Conservation (phyloP, 1,139 yeast genomes). For the Debaryomycetaceae sp. region DNA sequence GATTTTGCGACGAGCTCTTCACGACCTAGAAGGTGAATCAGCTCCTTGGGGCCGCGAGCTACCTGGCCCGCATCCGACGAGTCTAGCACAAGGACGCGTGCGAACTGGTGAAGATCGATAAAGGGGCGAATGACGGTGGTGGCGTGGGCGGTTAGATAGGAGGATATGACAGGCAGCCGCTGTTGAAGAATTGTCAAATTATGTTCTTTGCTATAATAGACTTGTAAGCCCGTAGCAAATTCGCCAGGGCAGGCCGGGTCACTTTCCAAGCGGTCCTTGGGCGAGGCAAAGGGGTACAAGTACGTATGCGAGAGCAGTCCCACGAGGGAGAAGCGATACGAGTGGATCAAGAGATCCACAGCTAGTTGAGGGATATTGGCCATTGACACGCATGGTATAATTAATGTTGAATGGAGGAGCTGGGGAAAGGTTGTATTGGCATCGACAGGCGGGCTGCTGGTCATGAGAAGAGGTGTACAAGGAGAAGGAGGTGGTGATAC, state of each 20-base stretch:
- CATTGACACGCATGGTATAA: conserved; percentile 72
- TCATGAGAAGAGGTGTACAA: no score
- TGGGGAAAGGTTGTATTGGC: no score
- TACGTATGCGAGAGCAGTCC: conserved; percentile 47
- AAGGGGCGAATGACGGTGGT: conserved; percentile 43
- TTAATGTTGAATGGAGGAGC: conserved; percentile 25
- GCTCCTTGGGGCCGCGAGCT: conserved; percentile 7
- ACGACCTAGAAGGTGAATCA: background rate
- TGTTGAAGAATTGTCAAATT: conserved; percentile 58
- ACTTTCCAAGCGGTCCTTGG: conserved; percentile 37
- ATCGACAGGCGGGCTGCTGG: no score
- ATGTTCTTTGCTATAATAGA: conserved; percentile 28
- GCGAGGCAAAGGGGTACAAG: conserved; percentile 78
- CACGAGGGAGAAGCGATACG: conserved; percentile 39
- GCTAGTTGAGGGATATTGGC: conserved; percentile 88
- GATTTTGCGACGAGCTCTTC: background rate
- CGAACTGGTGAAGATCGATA: conserved; percentile 26
- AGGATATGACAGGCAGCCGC: conserved; percentile 74
- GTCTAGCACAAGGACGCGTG: conserved; percentile 48
- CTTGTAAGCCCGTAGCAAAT: conserved; percentile 52
- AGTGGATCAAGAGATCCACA: conserved; percentile 61
- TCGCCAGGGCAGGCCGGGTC: conserved; percentile 13
- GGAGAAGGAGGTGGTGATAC: no score
- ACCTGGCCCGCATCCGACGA: conserved; percentile 59
- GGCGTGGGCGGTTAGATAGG: conserved; percentile 42